Conservation (phyloP, 129 eudicot genomes). For the Deinandra increscens region DNA sequence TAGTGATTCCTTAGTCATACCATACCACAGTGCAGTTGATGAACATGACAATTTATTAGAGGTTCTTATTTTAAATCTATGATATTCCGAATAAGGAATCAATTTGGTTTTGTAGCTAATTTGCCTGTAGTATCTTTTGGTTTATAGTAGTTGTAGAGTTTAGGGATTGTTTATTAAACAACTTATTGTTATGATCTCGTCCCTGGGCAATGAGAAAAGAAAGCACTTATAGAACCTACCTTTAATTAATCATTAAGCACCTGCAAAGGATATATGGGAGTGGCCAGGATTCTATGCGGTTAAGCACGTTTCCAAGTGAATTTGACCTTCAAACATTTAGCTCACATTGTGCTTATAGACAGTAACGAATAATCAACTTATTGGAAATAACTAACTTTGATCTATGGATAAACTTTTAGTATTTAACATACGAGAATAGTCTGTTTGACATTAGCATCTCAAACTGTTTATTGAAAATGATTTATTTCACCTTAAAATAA, state of each 20-base stretch:
- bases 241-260: background rate
- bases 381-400: background rate
- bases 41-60: background rate
- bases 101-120: no score
- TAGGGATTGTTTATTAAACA: background rate
- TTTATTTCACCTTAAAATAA: background rate
- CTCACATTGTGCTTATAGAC: background rate
- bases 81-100: no score
- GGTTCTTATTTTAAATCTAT: no score
- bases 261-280: background rate
- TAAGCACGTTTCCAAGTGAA: background rate
- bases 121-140: no score
- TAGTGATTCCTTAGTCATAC: slow-evolving; percentile 1
- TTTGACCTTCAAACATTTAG: background rate
- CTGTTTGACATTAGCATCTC: background rate
- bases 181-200: background rate
- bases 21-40: background rate
- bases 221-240: background rate
- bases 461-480: background rate
- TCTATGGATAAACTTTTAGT: background rate
- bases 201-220: background rate
- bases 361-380: background rate
- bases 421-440: background rate
- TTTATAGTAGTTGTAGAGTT: background rate
- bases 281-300: background rate